Evolutionary conservation across 768 basidiomycete genomes (phyloP), one percentile per base, ranked within the genome.

Genomic region (Jaapia argillacea): DNA sequence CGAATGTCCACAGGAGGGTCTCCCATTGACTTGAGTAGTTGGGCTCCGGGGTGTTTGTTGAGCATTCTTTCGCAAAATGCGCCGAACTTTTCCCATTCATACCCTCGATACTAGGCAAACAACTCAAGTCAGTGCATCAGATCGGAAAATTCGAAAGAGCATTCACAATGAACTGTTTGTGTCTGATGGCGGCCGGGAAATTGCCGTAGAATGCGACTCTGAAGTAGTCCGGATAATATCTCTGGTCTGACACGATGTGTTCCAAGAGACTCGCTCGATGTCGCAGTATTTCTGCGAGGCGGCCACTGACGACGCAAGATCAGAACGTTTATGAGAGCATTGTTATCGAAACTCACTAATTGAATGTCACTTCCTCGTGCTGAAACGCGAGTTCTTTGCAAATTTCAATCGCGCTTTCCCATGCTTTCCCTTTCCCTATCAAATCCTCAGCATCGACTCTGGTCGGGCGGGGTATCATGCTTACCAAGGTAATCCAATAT

Each of bases 361-460:
- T 87, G 68, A 86, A 94, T 4, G 92, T 90, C 43, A 89, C 74
- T 57, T 83, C 81, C 13, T 85, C 75, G 64, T 97, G 93, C 58
- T 97, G 91, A 47, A 68, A 77, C 12, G 84, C 84, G 21, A 98
- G 66, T 53, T 97, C 94, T 63, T 87, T 88, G 65, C 89, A 93
- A 40, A 97, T 85, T 38, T 89, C 85, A 45, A 96, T 80, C 2
- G 91, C 94, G 42, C 76, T 83, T 61, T 98, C 94, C 77, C 90
- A 98, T n/a, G 94, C 93, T 55, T 94, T 92, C 6, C 93, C 94
- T 62, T 92, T 88, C 40, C 89, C 90, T 92, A 47, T 16, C 39
- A 44, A 24, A 16, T n/a, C 21, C 38, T 42, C 43, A 39, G 22
- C n/a, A 26, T 37, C 28, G 36, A 1, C 36, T 38, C n/a, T 25